Base-by-base conservation (phyloP, 306 rosid genomes). In the Ormosia emarginata region DNA sequence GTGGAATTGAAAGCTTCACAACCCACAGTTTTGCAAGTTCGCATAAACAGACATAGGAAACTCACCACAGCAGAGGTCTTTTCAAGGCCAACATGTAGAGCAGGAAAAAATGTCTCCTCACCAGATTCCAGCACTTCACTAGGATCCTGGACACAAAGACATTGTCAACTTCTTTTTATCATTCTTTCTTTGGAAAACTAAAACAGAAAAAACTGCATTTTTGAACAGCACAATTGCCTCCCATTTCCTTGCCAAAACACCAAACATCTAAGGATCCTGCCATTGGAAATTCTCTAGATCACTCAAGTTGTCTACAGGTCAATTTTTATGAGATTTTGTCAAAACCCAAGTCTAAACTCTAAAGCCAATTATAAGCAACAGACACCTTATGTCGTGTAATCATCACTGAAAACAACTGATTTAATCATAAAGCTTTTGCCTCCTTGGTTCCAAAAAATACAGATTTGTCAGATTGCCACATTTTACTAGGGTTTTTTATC, bases 51-150 rank as follows among this genome's bases (percentile, higher is more conserved):
- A 49, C 34, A 72, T 72, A 56, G 85, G 66, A 82, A 74, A 89
- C 92, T 92, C 88, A 96, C 99, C 98, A 96, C 94, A 0, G 97
- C 83, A 44, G 98, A 85, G 12, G 68, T 81, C 75, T 87, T 89
- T 81, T 90, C 96, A 71, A 46, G 52, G 84, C 97, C 98, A 81
- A 91, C 85, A 67, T 86, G 74, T 4, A 96, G 80, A 77, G 99
- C 97, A 77, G 99, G 98, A 87, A 89, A 96, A 82, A 93, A 90
- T 2, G 94, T 96, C 80, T 93, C 88, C 86, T 92, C 98, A 41
- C 98, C 99, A 75, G 93, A 87, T 87, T 93, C 99, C 78, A 90
- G 80, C 7, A 58, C 80, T 79, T 86, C 92, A 9, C 72, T 68
- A 58, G 87, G 83, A 86, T 90, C 91, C 99, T 96, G 91, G 84